Percentiles rank a stretch among this genome's conserved stretches.
These are phyloP conservation scores for Pythium chondricola DNA, from an alignment of 352 stramenopile species.

Conservation along the genomic window DNA sequence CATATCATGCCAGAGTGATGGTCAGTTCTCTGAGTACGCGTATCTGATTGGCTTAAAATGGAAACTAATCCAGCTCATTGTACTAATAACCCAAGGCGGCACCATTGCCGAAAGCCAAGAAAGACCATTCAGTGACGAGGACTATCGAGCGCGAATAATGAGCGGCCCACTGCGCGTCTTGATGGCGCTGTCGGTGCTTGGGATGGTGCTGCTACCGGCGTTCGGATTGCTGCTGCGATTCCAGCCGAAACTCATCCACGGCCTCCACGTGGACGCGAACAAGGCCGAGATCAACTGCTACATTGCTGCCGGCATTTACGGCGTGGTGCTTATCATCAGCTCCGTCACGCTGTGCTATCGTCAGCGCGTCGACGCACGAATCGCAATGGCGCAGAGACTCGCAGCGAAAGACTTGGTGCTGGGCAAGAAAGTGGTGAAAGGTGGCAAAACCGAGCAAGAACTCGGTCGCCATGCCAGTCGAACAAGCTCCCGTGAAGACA, in stretches of 20 bases:
- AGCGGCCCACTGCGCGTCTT: constrained; percentile 25
- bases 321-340: constrained; percentile 32
- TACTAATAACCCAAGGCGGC: no score
- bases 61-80: no score
- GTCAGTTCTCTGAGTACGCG: constrained; percentile 6
- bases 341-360: constrained; percentile 16
- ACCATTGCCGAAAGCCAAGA: no score
- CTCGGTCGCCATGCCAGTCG: constrained; percentile 1
- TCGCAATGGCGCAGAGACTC: background rate
- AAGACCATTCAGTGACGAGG: no score
- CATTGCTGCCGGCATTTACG: constrained; percentile 44
- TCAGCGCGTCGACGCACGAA: background rate
- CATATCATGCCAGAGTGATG: constrained; percentile 19
- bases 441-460: background rate
- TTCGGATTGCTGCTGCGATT: constrained; percentile 54
- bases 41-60: constrained; percentile 11
- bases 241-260: constrained; percentile 52
- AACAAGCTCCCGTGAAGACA: constrained; percentile 15
- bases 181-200: constrained; percentile 44
- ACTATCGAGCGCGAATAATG: constrained; percentile 1
- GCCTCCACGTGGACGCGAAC: constrained; percentile 32
- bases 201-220: constrained; percentile 39
- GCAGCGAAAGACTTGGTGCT: constrained; percentile 1
- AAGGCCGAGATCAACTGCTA: constrained; percentile 60
- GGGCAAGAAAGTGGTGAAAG: constrained; percentile 6